phyloP scores from a whole-genome alignment of 2,329 filamentous ascomycete genomes.

The Claviceps capensis region DNA sequence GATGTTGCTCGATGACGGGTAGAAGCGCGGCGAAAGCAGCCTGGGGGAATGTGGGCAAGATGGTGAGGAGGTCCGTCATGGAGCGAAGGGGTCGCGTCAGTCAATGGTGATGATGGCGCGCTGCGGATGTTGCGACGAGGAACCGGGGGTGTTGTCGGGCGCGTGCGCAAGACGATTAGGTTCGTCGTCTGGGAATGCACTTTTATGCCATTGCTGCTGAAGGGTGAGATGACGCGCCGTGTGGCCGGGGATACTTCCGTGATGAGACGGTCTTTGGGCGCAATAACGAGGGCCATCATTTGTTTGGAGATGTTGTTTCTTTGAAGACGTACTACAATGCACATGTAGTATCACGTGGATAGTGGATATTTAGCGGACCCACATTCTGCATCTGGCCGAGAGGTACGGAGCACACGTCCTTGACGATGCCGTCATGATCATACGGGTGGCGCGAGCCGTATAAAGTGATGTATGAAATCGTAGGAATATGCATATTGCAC shows the following conservation, averaged over 20 bases:
- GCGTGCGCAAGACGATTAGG: neutral
- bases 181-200: neutral
- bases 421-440: too few relatives aligned
- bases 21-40: slow-evolving; percentile 61
- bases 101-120: neutral
- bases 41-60: slow-evolving; percentile 68
- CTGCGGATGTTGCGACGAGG: neutral
- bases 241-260: neutral
- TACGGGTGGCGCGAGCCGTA: too few relatives aligned
- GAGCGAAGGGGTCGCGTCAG: slow-evolving; percentile 5
- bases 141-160: neutral
- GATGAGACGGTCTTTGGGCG: too few relatives aligned
- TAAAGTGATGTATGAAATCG: too few relatives aligned
- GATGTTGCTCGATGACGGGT: slow-evolving; percentile 63
- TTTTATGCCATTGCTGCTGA: neutral
- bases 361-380: too few relatives aligned
- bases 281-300: too few relatives aligned
- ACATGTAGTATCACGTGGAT: too few relatives aligned
- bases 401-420: too few relatives aligned
- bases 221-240: neutral
- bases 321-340: too few relatives aligned
- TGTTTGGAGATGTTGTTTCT: too few relatives aligned
- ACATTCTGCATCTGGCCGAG: too few relatives aligned
- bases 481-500: too few relatives aligned
- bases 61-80: slow-evolving; percentile 78